Percentiles rank a stretch among this genome's conserved stretches.
phyloP scores from a whole-genome alignment of 257 asterid genomes.

The Nicotiana paniculata region DNA sequence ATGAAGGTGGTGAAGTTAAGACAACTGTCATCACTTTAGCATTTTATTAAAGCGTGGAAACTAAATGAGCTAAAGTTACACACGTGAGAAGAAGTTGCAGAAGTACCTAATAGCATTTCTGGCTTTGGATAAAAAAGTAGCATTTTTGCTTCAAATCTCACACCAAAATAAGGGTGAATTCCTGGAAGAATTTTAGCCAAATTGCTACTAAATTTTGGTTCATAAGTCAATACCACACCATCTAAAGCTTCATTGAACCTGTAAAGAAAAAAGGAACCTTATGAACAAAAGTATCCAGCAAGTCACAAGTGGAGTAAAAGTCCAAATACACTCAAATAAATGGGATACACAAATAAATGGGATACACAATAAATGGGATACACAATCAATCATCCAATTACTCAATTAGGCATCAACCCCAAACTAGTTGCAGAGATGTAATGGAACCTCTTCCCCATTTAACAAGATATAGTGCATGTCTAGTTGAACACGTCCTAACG shows the following conservation, averaged over 20 bases:
- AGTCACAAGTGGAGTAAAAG: neutral
- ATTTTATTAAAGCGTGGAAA: neutral
- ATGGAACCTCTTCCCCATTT: no score
- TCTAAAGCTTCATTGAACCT: slow-evolving; percentile 68
- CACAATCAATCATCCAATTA: neutral
- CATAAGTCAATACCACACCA: slow-evolving; percentile 86
- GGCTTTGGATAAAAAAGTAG: slow-evolving; percentile 71
- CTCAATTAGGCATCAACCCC: neutral
- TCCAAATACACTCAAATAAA: neutral
- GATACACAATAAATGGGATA: neutral
- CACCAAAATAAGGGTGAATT: slow-evolving; percentile 55
- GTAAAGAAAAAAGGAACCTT: neutral
- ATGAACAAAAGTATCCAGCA: neutral
- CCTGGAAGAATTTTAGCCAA: slow-evolving; percentile 69
- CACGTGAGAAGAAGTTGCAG: neutral
- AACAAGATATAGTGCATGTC: neutral
- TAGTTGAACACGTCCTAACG: neutral
- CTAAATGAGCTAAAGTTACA: neutral
- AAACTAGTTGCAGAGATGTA: no score
- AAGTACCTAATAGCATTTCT: slow-evolving; percentile 55
- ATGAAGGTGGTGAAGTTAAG: neutral
- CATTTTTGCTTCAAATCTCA: slow-evolving; percentile 43
- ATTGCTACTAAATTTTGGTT: slow-evolving; percentile 28
- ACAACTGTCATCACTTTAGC: neutral
- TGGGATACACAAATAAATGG: neutral